phyloP scores from a whole-genome alignment of 1,139 yeast genomes.

The Diutina catenulata region DNA sequence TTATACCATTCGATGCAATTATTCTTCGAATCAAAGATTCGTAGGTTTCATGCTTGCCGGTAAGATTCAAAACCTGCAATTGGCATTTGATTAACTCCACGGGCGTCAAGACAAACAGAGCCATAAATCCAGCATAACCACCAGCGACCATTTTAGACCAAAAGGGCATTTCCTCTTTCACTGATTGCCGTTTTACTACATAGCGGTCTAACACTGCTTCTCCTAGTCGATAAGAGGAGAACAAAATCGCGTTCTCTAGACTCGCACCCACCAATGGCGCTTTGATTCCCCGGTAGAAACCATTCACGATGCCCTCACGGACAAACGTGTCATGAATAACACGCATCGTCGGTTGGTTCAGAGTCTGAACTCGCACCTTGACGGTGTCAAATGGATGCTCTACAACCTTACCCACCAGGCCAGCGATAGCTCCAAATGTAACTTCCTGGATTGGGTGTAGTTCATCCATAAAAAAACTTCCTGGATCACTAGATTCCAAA shows the following conservation, averaged over 20 bases:
- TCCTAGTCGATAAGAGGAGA: conserved; percentile 44
- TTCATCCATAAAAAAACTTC: no score
- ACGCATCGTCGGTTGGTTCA: conserved; percentile 40
- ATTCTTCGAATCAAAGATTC: conserved; percentile 32
- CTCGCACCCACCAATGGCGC: conserved; percentile 87
- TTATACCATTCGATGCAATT: conserved; percentile 39
- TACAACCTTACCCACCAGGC: conserved; percentile 71
- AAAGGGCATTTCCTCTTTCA: background rate
- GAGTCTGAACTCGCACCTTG: conserved; percentile 76
- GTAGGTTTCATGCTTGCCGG: conserved; percentile 11
- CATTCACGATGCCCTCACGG: conserved; percentile 51
- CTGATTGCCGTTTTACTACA: background rate
- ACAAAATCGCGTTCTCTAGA: conserved; percentile 67
- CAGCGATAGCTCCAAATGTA: conserved; percentile 46
- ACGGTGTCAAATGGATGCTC: conserved; percentile 92
- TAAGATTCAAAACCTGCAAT: conserved; percentile 60
- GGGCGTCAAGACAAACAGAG: conserved; percentile 81
- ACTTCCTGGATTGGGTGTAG: conserved; percentile 15
- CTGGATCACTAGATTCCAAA: no score
- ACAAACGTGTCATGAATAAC: conserved; percentile 50
- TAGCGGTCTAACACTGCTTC: conserved; percentile 10
- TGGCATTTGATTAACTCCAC: conserved; percentile 82
- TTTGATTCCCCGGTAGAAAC: conserved; percentile 49
- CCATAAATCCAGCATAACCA: conserved; percentile 71
- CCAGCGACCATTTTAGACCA: conserved; percentile 34